These are phyloP conservation scores for Novakomyces olei DNA, from an alignment of 805 yeast species.

Conservation along the genomic window DNA sequence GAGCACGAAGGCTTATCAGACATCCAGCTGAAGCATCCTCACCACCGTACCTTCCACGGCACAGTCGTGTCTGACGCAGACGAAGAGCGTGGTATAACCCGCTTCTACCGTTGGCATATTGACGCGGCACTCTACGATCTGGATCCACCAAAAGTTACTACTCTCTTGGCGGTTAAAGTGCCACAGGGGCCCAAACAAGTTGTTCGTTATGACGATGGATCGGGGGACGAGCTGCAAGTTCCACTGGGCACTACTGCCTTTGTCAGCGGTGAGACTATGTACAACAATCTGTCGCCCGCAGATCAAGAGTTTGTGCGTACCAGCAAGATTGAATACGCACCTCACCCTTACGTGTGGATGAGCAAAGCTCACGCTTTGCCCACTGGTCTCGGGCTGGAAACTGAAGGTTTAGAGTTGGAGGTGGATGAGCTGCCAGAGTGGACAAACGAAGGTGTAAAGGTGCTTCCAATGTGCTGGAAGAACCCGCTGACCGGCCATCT, in stretches of 20 bases:
- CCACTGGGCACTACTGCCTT: conserved; percentile 81
- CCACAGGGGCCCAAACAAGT: conserved; percentile 16
- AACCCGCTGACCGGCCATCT: conserved; percentile 68
- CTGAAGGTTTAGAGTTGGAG: conserved; percentile 50
- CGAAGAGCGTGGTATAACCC: conserved; percentile 38
- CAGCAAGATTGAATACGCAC: conserved; percentile 73
- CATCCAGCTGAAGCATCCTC: conserved; percentile 54
- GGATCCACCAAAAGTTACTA: conserved; percentile 71
- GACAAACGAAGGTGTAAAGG: conserved; percentile 60
- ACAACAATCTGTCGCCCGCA: conserved; percentile 38
- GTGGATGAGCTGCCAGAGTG: conserved; percentile 56
- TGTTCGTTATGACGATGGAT: conserved; percentile 38
- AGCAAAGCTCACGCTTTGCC: conserved; percentile 60
- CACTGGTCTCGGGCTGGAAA: conserved; percentile 70
- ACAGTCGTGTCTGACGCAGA: conserved; percentile 40
- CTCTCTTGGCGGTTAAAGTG: conserved; percentile 48
- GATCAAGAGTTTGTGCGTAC: conserved; percentile 53
- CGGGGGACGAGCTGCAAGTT: conserved; percentile 39
- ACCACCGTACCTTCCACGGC: conserved; percentile 63
- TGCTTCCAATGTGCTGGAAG: conserved; percentile 75
- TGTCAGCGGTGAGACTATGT: conserved; percentile 65
- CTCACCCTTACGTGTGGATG: conserved; percentile 77
- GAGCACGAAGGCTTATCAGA: conserved; percentile 37
- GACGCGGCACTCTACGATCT: conserved; percentile 73
- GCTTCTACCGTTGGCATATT: conserved; percentile 86